Evolutionary conservation across 768 basidiomycete genomes (phyloP).

Genomic region (Boletus rex-veris): DNA sequence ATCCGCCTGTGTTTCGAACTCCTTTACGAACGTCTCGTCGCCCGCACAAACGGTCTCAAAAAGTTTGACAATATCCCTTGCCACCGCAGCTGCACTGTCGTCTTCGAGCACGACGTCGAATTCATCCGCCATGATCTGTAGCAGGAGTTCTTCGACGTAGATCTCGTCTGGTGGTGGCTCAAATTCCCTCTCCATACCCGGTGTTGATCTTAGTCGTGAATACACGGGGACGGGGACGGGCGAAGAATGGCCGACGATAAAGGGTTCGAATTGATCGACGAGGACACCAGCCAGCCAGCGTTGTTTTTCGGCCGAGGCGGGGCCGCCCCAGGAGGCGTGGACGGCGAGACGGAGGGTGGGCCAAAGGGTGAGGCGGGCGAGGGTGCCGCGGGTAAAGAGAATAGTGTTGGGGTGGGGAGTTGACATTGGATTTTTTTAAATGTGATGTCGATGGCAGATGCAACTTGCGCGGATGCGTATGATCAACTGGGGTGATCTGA

Average conservation of each 20-base stretch:
- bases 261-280: conserved; percentile 73
- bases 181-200: not conserved
- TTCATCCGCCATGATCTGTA: conserved; percentile 85
- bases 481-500: no score
- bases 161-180: conserved; percentile 50
- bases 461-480: no score
- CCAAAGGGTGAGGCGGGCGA: conserved; percentile 83
- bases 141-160: conserved; percentile 77
- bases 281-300: conserved; percentile 82
- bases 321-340: conserved; percentile 83
- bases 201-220: not conserved
- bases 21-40: conserved; percentile 46
- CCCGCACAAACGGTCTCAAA: conserved; percentile 56
- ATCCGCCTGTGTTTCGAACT: conserved; percentile 65
- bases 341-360: conserved; percentile 83
- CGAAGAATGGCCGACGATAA: conserved; percentile 24
- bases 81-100: conserved; percentile 71
- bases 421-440: conserved; percentile 7
- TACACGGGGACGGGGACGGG: no score
- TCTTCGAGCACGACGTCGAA: conserved; percentile 85
- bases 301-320: conserved; percentile 65
- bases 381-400: conserved; percentile 82
- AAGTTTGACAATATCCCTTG: conserved; percentile 64
- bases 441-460: not conserved
- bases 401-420: conserved; percentile 46